These are phyloP conservation scores for Athelia psychrophila DNA, from an alignment of 1,284 basidiomycete species.

Conservation along the genomic window DNA sequence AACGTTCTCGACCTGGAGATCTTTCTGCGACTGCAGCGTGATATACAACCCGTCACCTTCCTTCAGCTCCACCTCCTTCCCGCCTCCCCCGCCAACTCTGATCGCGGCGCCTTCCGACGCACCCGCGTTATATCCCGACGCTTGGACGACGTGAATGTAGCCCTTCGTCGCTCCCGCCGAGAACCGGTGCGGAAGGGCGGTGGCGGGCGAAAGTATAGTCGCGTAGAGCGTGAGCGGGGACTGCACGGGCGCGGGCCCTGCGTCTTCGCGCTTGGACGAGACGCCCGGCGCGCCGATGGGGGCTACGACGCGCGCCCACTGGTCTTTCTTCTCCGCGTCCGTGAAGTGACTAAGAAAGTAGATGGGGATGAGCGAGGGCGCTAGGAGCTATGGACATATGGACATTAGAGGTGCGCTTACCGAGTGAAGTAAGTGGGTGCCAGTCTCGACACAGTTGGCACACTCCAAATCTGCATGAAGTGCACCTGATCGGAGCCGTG, in stretches of 20 bases:
- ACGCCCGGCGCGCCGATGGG: slow-evolving; percentile 60
- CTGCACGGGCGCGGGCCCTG: slow-evolving; percentile 75
- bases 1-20: slow-evolving; percentile 55
- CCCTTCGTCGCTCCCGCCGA: slow-evolving; percentile 43
- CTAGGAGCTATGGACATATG: too few species aligned
- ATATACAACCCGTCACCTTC: slow-evolving; percentile 74
- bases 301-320: slow-evolving; percentile 68
- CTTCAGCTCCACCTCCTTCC: slow-evolving; percentile 35
- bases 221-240: slow-evolving; percentile 64
- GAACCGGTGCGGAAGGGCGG: slow-evolving; percentile 50
- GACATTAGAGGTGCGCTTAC: slow-evolving; percentile 20
- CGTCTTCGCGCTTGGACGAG: slow-evolving; percentile 54
- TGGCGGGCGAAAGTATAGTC: slow-evolving; percentile 57
- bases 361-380: neutral
- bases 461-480: slow-evolving; percentile 88
- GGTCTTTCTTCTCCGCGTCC: slow-evolving; percentile 79
- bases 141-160: slow-evolving; percentile 74
- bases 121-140: slow-evolving; percentile 68
- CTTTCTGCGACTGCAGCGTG: slow-evolving; percentile 29
- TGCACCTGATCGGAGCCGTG: slow-evolving; percentile 63
- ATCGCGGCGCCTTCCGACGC: slow-evolving; percentile 48
- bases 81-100: slow-evolving; percentile 38
- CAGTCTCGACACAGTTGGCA: slow-evolving; percentile 57
- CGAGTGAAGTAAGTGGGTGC: slow-evolving; percentile 82
- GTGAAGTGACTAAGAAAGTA: too few species aligned